Evolutionary conservation across 371 early-diverging fungal species (phyloP), one percentile per base, ranked within the genome.

Genomic region (Blyttiomyces sp.): DNA sequence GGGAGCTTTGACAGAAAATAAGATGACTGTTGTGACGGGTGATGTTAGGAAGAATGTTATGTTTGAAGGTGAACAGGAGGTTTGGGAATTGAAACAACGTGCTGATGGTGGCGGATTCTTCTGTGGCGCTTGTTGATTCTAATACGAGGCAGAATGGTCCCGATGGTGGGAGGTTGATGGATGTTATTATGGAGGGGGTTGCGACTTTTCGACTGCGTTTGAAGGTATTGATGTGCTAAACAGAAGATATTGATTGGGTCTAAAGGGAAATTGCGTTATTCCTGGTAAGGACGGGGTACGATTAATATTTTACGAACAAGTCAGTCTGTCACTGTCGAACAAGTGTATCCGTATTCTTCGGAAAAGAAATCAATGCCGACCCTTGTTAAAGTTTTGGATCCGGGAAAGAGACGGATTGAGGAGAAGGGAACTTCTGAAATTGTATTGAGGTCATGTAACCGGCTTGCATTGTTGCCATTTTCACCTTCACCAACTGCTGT

Each of bases 1-100:
- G 3, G 96, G 68, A 33, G 95, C 96, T 0, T 73, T 96, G 51
- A 96, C 96, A 0, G 88, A 91, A 72, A 96, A 96, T 81, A 81
- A 76, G 57, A 95, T 96, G 95, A 88, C 92, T 0, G 91, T 73
- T 11, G 74, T 73, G 1, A 33, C 51, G 4, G 69, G 61, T 32
- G 60, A 52, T 9, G 31, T 60, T 42, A 56, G 60, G 1, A 63
- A 59, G 63, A 62, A 62, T 28, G 59, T 50, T 34, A 7, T 27
- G 16, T 67, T 68, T 54, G 61, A 59, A 16, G 60, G 58, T 6
- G 62, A 32, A 11, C 58, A 61, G 2, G 68, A 35, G 34, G 5
- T 68, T 68, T 54, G 60, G 50, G 6, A 36, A 39, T 13, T n/a
- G 11, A n/a, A 13, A 17, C 34, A n/a, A 16, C 19, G 19, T 0